Conservation (phyloP, 768 basidiomycete genomes). For the Exidia glandulosa region DNA sequence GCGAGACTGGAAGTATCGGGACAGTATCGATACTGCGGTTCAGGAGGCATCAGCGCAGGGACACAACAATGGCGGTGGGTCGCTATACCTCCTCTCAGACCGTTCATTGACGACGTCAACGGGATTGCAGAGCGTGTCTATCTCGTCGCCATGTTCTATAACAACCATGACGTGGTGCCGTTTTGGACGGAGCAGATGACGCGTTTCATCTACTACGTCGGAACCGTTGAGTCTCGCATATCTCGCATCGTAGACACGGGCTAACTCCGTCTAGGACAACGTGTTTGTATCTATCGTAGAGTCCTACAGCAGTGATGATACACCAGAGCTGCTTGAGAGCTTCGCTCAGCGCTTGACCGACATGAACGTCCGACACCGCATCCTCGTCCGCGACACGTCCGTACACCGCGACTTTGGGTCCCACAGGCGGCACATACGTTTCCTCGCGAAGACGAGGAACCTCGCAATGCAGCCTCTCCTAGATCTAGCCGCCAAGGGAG, state of each 20-base stretch:
- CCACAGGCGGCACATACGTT: slow-evolving; percentile 25
- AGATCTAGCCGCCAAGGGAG: too few species aligned
- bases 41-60: neutral
- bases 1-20: neutral
- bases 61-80: neutral
- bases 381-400: slow-evolving; percentile 18
- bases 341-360: slow-evolving; percentile 9
- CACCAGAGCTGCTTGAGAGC: slow-evolving; percentile 17
- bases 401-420: slow-evolving; percentile 12
- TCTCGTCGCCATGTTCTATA: slow-evolving; percentile 30
- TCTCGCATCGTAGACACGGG: too few species aligned
- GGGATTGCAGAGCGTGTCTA: slow-evolving; percentile 18
- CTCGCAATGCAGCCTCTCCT: slow-evolving; percentile 32
- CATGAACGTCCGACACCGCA: slow-evolving; percentile 18
- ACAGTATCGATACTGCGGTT: neutral
- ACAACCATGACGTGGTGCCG: slow-evolving; percentile 26
- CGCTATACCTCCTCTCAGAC: neutral
- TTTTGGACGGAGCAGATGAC: slow-evolving; percentile 27
- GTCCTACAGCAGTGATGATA: slow-evolving; percentile 23
- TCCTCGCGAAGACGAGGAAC: slow-evolving; percentile 28
- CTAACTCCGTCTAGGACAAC: too few species aligned
- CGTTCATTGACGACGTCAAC: neutral
- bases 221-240: too few species aligned
- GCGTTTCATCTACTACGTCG: slow-evolving; percentile 26
- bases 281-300: slow-evolving; percentile 32